A percentile compares a stretch with the other conserved stretches of the same genome.
phyloP scores from a whole-genome alignment of 2,329 filamentous ascomycete species.

The Piedraia hortae region DNA sequence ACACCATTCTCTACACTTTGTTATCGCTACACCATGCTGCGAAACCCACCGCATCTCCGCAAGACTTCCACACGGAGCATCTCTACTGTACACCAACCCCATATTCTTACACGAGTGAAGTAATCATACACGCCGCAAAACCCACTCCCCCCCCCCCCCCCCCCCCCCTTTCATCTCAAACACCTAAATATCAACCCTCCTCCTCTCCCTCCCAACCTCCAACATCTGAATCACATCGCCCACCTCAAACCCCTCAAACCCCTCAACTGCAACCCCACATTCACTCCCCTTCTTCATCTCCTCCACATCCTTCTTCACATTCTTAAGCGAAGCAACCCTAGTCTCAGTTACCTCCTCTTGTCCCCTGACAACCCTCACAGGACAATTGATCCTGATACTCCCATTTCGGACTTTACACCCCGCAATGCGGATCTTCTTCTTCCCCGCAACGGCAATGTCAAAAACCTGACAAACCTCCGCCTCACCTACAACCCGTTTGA shows the following conservation, averaged over 20 bases:
- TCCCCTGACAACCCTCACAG: conserved; percentile 38
- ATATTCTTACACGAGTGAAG: no score
- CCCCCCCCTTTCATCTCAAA: no score
- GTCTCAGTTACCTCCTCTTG: conserved; percentile 52
- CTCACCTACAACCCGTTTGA: conserved; percentile 52
- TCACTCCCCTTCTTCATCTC: conserved; percentile 86
- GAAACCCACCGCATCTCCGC: no score
- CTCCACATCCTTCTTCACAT: conserved; percentile 68
- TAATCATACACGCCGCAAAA: no score
- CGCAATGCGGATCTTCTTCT: conserved; percentile 46
- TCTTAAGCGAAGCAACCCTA: conserved; percentile 60
- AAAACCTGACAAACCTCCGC: conserved; percentile 67
- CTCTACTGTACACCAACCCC: no score
- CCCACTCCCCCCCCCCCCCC: no score
- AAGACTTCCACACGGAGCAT: no score
- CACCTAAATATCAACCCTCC: no score
- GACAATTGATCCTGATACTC: conserved; percentile 39
- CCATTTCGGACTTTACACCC: conserved; percentile 76
- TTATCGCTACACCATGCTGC: no score
- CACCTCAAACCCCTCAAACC: conserved; percentile 47
- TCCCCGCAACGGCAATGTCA: conserved; percentile 50
- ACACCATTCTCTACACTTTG: no score
- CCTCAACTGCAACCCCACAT: conserved; percentile 66
- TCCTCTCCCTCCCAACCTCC: conserved; percentile 49
- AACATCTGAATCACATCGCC: conserved; percentile 78